These are phyloP conservation scores for Thuja plicata DNA, from an alignment of 83 land plant species.

Conservation along the genomic window DNA sequence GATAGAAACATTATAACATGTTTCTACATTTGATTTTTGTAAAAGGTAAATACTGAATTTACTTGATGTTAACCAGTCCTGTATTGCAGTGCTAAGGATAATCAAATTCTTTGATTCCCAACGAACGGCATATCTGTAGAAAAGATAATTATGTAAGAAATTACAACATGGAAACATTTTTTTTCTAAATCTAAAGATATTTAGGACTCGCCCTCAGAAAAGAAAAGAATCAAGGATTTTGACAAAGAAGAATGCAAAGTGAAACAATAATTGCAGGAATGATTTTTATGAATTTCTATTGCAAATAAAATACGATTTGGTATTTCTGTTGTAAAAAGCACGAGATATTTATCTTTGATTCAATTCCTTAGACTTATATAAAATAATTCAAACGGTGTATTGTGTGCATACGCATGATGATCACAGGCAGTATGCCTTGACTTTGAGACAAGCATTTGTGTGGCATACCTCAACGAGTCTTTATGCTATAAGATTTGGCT, in stretches of 20 bases:
- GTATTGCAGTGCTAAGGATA: conserved; percentile 94
- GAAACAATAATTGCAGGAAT: neutral
- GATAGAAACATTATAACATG: neutral
- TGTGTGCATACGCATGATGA: neutral
- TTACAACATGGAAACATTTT: neutral
- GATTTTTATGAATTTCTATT: neutral
- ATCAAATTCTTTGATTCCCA: conserved; percentile 94
- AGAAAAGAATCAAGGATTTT: neutral
- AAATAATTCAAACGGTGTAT: neutral
- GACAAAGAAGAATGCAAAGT: neutral
- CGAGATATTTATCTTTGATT: neutral
- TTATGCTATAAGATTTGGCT: neutral
- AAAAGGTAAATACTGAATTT: conserved; percentile 10
- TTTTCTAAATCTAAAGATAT: neutral
- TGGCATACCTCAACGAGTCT: neutral
- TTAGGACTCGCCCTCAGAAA: neutral
- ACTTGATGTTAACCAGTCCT: conserved; percentile 98
- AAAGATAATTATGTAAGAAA: neutral
- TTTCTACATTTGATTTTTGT: neutral
- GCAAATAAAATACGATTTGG: neutral
- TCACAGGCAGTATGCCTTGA: neutral
- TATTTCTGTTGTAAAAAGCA: neutral
- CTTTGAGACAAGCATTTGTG: neutral
- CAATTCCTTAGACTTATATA: neutral
- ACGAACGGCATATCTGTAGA: conserved; percentile 75